phyloP scores from a whole-genome alignment of 306 rosid species.

The Crataegus laevigata region DNA sequence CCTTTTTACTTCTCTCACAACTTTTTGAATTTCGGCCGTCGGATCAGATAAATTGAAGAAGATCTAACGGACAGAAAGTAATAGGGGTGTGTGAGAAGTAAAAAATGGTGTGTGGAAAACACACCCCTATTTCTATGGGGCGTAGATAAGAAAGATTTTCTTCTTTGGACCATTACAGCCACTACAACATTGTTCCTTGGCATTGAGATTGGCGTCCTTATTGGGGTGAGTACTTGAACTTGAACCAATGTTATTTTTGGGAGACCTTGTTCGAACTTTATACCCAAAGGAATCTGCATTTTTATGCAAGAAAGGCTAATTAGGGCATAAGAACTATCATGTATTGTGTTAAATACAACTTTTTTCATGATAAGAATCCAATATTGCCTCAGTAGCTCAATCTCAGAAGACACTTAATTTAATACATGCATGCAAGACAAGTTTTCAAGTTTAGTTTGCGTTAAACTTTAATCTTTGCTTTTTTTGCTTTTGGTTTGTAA shows the following conservation, averaged over 20 bases:
- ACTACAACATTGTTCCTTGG: conserved; percentile 78
- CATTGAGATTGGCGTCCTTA: conserved; percentile 89
- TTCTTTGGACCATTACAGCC: conserved; percentile 89
- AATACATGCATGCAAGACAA: conserved; percentile 6
- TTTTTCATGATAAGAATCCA: background rate
- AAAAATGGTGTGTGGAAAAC: too few relatives aligned
- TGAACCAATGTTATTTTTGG: background rate
- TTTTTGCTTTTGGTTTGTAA: too few relatives aligned
- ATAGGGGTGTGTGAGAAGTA: too few relatives aligned
- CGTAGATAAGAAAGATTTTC: conserved; percentile 88
- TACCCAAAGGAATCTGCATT: background rate
- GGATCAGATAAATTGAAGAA: conserved; percentile 32
- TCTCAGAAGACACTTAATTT: background rate
- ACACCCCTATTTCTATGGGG: conserved; percentile 86
- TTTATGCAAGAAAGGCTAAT: background rate
- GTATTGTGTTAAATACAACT: background rate
- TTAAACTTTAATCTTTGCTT: too few relatives aligned
- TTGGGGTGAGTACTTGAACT: conserved; percentile 88
- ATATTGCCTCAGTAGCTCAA: background rate
- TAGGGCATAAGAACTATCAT: background rate
- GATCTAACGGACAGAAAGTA: too few relatives aligned
- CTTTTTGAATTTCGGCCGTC: too few relatives aligned
- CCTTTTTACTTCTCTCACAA: too few relatives aligned
- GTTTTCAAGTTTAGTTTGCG: background rate
- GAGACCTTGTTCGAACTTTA: background rate